phyloP scores from a whole-genome alignment of 208 protist genomes.

The Trypanosoma platydactyli region DNA sequence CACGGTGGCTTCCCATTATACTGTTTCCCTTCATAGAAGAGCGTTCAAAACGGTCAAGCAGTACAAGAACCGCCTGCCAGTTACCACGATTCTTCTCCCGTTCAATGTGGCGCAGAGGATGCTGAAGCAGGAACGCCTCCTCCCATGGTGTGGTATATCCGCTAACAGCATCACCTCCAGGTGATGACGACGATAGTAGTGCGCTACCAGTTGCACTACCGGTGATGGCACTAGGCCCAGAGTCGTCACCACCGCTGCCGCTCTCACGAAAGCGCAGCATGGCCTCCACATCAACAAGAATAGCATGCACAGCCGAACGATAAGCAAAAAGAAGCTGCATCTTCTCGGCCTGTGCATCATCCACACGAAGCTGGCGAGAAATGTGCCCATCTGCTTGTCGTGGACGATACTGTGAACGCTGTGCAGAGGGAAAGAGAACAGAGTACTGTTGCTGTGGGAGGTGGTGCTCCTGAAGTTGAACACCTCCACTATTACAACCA shows the following conservation, averaged over 20 bases:
- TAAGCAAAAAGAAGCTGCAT: constrained; percentile 21
- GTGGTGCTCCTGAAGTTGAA: neutral
- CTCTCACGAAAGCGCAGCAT: constrained; percentile 16
- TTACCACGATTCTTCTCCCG: constrained; percentile 26
- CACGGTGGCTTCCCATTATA: neutral
- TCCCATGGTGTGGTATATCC: constrained; percentile 27
- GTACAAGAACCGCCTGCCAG: constrained; percentile 37
- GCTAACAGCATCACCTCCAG: neutral
- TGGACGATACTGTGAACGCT: neutral
- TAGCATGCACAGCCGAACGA: constrained; percentile 18
- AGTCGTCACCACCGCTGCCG: neutral
- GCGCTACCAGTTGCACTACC: neutral
- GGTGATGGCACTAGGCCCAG: neutral
- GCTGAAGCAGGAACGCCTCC: constrained; percentile 30
- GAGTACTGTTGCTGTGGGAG: constrained; percentile 33
- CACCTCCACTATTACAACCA: neutral
- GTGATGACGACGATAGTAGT: neutral
- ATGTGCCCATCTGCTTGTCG: neutral
- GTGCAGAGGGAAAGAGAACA: constrained; percentile 48
- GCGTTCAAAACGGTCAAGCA: constrained; percentile 32
- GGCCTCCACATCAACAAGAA: constrained; percentile 27
- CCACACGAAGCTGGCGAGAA: constrained; percentile 8
- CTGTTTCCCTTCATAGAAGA: neutral
- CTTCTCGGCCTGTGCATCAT: constrained; percentile 23
- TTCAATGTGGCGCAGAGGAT: constrained; percentile 28